These are phyloP conservation scores for Vigna nakashimae DNA, from an alignment of 306 rosid species.

Conservation along the genomic window DNA sequence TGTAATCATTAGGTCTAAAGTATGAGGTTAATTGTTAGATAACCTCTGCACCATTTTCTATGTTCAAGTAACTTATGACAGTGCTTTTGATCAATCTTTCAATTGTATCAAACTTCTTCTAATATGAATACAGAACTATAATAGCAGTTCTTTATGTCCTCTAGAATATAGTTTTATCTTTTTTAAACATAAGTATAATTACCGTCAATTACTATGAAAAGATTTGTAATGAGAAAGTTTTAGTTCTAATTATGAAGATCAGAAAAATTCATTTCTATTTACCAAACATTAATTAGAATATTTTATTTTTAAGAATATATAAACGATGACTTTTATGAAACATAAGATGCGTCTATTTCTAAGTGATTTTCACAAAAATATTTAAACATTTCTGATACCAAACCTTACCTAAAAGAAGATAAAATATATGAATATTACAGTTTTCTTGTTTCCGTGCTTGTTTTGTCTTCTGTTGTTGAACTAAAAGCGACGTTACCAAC, in stretches of 20 bases:
- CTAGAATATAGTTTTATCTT: too few species aligned
- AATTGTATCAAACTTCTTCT: too few species aligned
- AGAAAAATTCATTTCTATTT: not conserved
- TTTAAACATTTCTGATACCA: not conserved
- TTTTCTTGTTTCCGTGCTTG: not conserved
- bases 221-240: too few species aligned
- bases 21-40: too few species aligned
- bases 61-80: too few species aligned
- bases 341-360: not conserved
- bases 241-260: not conserved
- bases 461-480: not conserved
- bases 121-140: too few species aligned
- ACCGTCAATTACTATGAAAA: too few species aligned
- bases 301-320: not conserved
- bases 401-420: not conserved
- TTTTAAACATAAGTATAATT: too few species aligned
- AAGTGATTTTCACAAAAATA: not conserved
- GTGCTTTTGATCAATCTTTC: too few species aligned
- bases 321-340: not conserved
- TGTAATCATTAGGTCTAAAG: too few species aligned
- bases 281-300: not conserved
- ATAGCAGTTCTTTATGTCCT: too few species aligned
- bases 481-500: not conserved
- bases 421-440: not conserved
- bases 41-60: too few species aligned